These are phyloP conservation scores for Paxillus rubicundulus DNA, from an alignment of 768 basidiomycete species.

Conservation along the genomic window DNA sequence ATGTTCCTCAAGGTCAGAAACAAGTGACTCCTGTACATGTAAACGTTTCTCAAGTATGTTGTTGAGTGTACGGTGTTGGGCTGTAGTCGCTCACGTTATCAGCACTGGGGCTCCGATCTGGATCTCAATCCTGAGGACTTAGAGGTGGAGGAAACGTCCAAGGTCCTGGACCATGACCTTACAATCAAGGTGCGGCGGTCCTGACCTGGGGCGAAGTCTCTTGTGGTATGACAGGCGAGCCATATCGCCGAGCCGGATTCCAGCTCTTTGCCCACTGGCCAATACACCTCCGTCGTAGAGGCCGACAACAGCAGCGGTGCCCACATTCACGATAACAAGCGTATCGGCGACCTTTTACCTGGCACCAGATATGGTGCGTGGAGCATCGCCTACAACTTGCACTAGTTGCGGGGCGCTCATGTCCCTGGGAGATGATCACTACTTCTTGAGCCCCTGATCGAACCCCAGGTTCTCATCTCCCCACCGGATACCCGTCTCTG, in stretches of 20 bases:
- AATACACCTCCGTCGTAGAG: slow-evolving; percentile 44
- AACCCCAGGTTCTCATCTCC: slow-evolving; percentile 37
- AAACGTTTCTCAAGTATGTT: slow-evolving; percentile 69
- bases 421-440: slow-evolving; percentile 57
- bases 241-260: slow-evolving; percentile 51
- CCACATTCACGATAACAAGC: slow-evolving; percentile 49
- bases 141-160: slow-evolving; percentile 38
- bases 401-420: not conserved
- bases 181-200: slow-evolving; percentile 35
- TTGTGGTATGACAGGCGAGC: slow-evolving; percentile 40
- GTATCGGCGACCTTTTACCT: slow-evolving; percentile 59
- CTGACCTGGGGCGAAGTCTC: not conserved
- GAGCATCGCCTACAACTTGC: not conserved
- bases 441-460: slow-evolving; percentile 45
- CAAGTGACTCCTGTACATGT: slow-evolving; percentile 69
- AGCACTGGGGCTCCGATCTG: slow-evolving; percentile 86
- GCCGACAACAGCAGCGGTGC: slow-evolving; percentile 36
- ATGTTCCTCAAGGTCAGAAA: slow-evolving; percentile 37
- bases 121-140: slow-evolving; percentile 54
- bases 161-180: slow-evolving; percentile 50
- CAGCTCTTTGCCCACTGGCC: slow-evolving; percentile 51
- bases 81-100: slow-evolving; percentile 1
- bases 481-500: slow-evolving; percentile 44
- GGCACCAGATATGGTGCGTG: slow-evolving; percentile 55
- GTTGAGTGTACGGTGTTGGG: slow-evolving; percentile 1